A percentile compares a stretch with the other conserved stretches of the same genome.
phyloP scores from a whole-genome alignment of 2,329 filamentous ascomycete species.

The Penicillium corylophilum region DNA sequence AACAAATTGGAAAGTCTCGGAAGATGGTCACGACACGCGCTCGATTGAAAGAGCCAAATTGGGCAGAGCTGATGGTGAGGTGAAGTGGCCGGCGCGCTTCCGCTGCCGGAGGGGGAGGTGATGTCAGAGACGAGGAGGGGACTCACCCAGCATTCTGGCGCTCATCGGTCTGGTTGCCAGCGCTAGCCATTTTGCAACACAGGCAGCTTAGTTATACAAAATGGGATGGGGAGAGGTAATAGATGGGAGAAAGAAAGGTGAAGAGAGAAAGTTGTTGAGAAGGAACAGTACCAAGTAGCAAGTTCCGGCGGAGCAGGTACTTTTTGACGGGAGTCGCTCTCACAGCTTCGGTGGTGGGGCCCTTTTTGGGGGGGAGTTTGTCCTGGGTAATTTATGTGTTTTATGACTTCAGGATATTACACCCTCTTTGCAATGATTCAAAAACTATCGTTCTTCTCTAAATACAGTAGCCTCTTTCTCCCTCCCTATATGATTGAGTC shows the following conservation, averaged over 20 bases:
- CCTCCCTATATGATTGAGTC: neutral
- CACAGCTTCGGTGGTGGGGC: constrained; percentile 26
- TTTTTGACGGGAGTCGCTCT: constrained; percentile 29
- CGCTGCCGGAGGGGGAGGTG: constrained; percentile 30
- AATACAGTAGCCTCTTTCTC: neutral
- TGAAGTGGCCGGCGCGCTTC: constrained; percentile 15
- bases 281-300: constrained; percentile 22
- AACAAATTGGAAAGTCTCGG: neutral
- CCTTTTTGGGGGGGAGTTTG: neutral
- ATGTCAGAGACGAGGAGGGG: constrained; percentile 37
- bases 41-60: constrained; percentile 2
- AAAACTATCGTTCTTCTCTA: neutral
- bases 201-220: constrained; percentile 11
- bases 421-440: neutral
- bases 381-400: constrained; percentile 15
- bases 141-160: constrained; percentile 55
- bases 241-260: constrained; percentile 8
- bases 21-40: neutral
- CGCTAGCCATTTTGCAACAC: constrained; percentile 49
- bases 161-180: constrained; percentile 52
- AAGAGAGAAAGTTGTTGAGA: constrained; percentile 22
- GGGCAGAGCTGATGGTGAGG: constrained; percentile 9
- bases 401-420: constrained; percentile 18
- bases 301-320: constrained; percentile 35
- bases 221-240: constrained; percentile 6